Evolutionary conservation across 331 rosid genomes (phyloP).

Genomic region (Pyracantha coccinea): DNA sequence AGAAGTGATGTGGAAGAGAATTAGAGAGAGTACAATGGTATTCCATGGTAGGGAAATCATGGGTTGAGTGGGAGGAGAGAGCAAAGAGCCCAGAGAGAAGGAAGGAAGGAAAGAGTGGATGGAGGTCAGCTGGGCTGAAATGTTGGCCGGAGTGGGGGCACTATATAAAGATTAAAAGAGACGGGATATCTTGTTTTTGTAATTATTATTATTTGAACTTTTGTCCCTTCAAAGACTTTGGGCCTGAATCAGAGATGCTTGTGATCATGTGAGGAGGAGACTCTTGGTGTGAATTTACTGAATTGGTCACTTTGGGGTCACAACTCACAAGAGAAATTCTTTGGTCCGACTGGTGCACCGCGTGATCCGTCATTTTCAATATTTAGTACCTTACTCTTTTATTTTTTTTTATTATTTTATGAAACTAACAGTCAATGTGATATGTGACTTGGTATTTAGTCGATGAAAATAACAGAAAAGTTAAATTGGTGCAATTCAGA

Average conservation of each 20-base stretch:
- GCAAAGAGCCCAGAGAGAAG: slow-evolving; percentile 9
- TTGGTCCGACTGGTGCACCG: neutral
- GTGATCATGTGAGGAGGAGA: neutral
- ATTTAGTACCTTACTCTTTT: too few relatives aligned
- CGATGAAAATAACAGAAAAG: too few relatives aligned
- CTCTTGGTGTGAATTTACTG: neutral
- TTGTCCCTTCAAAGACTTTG: slow-evolving; percentile 22
- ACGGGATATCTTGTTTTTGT: neutral
- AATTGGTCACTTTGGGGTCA: neutral
- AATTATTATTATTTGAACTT: slow-evolving; percentile 8
- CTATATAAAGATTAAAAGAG: slow-evolving; percentile 23
- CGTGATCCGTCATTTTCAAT: too few relatives aligned
- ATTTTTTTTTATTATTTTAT: too few relatives aligned
- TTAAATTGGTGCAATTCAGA: too few relatives aligned
- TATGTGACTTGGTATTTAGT: too few relatives aligned
- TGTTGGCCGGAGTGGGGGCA: slow-evolving; percentile 13
- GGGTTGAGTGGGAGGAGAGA: neutral
- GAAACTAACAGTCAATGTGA: too few relatives aligned
- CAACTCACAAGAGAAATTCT: neutral
- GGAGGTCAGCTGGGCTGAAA: neutral
- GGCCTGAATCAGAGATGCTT: neutral
- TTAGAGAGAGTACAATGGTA: slow-evolving; percentile 31
- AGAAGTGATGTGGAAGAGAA: slow-evolving; percentile 21
- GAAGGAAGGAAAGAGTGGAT: neutral
- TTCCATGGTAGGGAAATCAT: slow-evolving; percentile 41